Conservation (phyloP, 768 basidiomycete genomes). For the Amanita subjunquillea region DNA sequence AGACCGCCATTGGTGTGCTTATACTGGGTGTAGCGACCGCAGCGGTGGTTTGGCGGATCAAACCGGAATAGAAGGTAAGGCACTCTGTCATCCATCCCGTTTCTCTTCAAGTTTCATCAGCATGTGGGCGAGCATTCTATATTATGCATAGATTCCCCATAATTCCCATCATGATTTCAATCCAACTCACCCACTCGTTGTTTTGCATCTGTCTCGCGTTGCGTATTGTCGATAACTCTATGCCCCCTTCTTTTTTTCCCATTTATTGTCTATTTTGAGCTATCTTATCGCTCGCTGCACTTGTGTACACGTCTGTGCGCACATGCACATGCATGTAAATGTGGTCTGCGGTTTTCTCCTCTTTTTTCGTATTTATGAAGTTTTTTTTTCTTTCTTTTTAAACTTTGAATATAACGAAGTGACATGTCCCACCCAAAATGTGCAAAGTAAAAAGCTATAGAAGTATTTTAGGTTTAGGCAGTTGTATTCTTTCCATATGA, state of each 20-base stretch:
- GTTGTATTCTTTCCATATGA: too few relatives aligned
- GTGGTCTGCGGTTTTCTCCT: not conserved
- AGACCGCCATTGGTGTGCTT: slow-evolving; percentile 53
- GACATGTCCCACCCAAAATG: not conserved
- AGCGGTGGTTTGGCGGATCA: slow-evolving; percentile 66
- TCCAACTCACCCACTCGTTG: not conserved
- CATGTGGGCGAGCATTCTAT: not conserved
- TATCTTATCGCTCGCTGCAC: not conserved
- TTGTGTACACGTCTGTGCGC: too few relatives aligned
- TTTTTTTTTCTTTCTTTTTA: not conserved
- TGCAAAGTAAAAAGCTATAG: not conserved
- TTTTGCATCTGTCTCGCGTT: not conserved
- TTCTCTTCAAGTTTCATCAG: not conserved
- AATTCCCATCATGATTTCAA: not conserved
- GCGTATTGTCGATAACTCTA: not conserved
- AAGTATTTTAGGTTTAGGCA: not conserved
- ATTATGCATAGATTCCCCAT: not conserved
- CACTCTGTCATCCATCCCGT: not conserved
- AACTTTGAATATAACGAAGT: not conserved
- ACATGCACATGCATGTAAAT: not conserved
- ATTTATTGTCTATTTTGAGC: not conserved
- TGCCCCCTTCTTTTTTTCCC: not conserved
- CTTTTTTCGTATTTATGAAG: not conserved
- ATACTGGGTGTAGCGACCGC: slow-evolving; percentile 60
- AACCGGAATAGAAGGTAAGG: slow-evolving; percentile 20